Evolutionary conservation across 73 alveolate genomes (phyloP).

Genomic region (Stentor roeselii): DNA sequence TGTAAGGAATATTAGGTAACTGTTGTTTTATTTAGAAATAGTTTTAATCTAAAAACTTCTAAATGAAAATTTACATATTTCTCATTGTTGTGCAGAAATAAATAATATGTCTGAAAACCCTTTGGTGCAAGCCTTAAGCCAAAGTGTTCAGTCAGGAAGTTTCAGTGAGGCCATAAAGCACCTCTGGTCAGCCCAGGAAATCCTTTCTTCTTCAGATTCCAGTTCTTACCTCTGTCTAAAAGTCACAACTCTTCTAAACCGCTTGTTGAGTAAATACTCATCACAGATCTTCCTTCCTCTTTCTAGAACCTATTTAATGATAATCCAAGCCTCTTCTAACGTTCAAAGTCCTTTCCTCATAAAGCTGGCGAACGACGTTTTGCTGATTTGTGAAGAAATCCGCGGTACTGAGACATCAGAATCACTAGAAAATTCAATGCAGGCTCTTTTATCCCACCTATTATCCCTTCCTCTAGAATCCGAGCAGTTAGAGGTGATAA

Average conservation of each 20-base stretch:
- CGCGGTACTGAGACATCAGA: neutral
- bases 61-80: too few relatives aligned
- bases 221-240: neutral
- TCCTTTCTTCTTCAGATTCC: neutral
- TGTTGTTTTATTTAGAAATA: too few relatives aligned
- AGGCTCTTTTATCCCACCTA: neutral
- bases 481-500: neutral
- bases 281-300: neutral
- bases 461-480: neutral
- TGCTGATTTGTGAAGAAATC: neutral
- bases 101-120: conserved; percentile 22
- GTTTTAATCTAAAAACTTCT: too few relatives aligned
- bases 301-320: neutral
- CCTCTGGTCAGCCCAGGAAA: neutral
- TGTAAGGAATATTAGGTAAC: too few relatives aligned
- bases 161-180: conserved; percentile 1
- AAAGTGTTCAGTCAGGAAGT: neutral
- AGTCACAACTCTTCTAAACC: neutral
- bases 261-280: neutral
- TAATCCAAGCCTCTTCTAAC: neutral
- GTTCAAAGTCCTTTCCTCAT: neutral
- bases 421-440: neutral
- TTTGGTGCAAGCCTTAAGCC: neutral
- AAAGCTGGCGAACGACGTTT: neutral
- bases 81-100: too few relatives aligned